Evolutionary conservation across 2,329 filamentous ascomycete genomes (phyloP).

Genomic region (Juglanconis juglandina): DNA sequence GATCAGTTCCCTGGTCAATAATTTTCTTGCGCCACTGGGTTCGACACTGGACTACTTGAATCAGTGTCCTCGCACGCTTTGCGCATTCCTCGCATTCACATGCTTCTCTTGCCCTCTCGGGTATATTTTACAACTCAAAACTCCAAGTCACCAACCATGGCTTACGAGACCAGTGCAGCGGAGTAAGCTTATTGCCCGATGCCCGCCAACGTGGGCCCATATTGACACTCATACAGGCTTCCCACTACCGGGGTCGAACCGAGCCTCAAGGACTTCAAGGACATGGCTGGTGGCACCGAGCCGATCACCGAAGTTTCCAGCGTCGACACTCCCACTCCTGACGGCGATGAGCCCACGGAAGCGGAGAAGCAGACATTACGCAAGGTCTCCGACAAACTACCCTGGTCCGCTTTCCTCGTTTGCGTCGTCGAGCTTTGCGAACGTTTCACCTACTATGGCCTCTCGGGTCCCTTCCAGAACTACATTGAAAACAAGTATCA

Average conservation of each 20-base stretch:
- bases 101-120: background rate
- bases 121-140: background rate
- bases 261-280: conserved; percentile 11
- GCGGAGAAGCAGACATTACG: conserved; percentile 15
- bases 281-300: conserved; percentile 16
- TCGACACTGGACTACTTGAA: background rate
- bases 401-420: conserved; percentile 18
- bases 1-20: background rate
- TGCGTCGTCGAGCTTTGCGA: conserved; percentile 18
- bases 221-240: background rate
- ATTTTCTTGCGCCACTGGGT: background rate
- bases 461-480: conserved; percentile 15
- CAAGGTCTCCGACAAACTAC: conserved; percentile 17
- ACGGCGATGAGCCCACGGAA: conserved; percentile 14
- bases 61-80: background rate
- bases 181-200: conserved; percentile 2
- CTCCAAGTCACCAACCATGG: conserved; percentile 4
- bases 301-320: background rate
- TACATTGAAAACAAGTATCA: background rate
- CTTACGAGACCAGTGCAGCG: conserved; percentile 14
- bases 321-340: background rate
- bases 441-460: conserved; percentile 18
- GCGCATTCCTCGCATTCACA: background rate
- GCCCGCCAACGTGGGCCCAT: background rate
- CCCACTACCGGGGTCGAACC: conserved; percentile 14